These are phyloP conservation scores for Chrysanthemum lavandulifolium DNA, from an alignment of 129 eudicot genomes.

Conservation along the genomic window DNA sequence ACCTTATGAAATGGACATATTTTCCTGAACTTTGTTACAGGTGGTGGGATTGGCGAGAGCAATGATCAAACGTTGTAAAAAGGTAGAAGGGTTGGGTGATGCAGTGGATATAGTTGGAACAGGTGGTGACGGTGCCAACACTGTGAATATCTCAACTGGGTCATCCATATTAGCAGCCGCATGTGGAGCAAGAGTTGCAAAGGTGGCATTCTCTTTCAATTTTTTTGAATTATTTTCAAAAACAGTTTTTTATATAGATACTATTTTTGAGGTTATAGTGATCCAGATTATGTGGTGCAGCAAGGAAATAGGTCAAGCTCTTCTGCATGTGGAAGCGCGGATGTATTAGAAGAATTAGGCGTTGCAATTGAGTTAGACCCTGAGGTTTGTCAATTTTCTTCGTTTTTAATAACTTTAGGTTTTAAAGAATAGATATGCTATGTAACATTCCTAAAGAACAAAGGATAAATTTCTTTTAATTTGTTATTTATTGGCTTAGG, in stretches of 20 bases:
- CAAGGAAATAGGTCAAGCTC: slow-evolving; percentile 96
- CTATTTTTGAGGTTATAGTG: slow-evolving; percentile 9
- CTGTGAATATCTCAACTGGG: slow-evolving; percentile 74
- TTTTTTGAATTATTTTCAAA: slow-evolving; percentile 4
- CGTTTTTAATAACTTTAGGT: neutral
- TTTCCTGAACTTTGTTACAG: slow-evolving; percentile 23
- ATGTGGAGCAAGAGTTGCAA: slow-evolving; percentile 75
- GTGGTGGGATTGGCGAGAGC: slow-evolving; percentile 73
- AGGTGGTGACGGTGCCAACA: slow-evolving; percentile 83
- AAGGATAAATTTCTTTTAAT: neutral
- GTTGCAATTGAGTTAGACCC: slow-evolving; percentile 75
- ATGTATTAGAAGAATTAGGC: slow-evolving; percentile 83
- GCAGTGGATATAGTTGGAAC: slow-evolving; percentile 76
- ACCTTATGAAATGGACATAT: neutral
- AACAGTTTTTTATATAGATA: neutral
- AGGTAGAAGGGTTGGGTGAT: slow-evolving; percentile 62
- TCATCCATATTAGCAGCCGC: slow-evolving; percentile 76
- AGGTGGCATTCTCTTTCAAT: slow-evolving; percentile 37
- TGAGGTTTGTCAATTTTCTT: slow-evolving; percentile 51
- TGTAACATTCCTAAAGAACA: neutral
- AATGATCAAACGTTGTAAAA: slow-evolving; percentile 60
- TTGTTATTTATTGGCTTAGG: slow-evolving; percentile 36
- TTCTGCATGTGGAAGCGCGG: slow-evolving; percentile 97
- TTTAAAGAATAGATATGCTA: neutral
- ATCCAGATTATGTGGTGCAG: slow-evolving; percentile 41